Evolutionary conservation across 2,329 filamentous ascomycete species (phyloP).

Genomic region (Bipolaris oryzae): DNA sequence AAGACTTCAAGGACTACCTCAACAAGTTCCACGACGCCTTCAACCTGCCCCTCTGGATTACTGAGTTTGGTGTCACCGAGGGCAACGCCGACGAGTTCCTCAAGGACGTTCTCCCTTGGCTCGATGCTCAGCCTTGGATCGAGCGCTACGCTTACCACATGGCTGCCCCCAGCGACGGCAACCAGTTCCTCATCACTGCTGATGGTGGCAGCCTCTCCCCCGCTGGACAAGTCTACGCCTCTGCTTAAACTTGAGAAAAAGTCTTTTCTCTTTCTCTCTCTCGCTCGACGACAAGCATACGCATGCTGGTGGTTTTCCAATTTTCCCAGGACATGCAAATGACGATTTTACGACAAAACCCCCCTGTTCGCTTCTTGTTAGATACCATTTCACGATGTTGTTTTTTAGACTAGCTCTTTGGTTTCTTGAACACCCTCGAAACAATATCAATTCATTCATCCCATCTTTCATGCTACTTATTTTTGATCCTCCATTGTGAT

Average conservation of each 20-base stretch:
- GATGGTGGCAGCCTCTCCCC: conserved; percentile 28
- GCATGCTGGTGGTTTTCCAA: not conserved
- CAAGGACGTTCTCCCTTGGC: conserved; percentile 41
- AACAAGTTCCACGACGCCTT: conserved; percentile 34
- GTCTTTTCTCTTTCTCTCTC: not conserved
- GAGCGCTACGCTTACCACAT: conserved; percentile 45
- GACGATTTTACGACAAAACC: conserved; percentile 20
- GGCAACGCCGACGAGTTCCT: conserved; percentile 37
- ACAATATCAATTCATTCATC: not conserved
- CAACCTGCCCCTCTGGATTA: conserved; percentile 46
- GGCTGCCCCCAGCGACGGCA: conserved; percentile 29
- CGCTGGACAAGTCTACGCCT: conserved; percentile 26
- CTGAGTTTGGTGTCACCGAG: conserved; percentile 44
- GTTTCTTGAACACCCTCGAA: not conserved
- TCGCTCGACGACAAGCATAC: not conserved
- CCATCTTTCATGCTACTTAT: not conserved
- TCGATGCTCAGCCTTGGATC: conserved; percentile 41
- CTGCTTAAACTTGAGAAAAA: conserved; percentile 2
- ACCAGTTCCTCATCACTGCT: conserved; percentile 26
- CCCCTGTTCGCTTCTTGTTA: conserved; percentile 46
- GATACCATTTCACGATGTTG: conserved; percentile 37
- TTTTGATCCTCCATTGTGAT: no score
- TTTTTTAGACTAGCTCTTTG: conserved; percentile 1
- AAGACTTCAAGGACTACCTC: conserved; percentile 49
- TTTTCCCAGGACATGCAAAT: conserved; percentile 5